Evolutionary conservation across 345 rosid genomes (phyloP), one percentile per base, ranked within the genome.

Genomic region (Linum tenue): DNA sequence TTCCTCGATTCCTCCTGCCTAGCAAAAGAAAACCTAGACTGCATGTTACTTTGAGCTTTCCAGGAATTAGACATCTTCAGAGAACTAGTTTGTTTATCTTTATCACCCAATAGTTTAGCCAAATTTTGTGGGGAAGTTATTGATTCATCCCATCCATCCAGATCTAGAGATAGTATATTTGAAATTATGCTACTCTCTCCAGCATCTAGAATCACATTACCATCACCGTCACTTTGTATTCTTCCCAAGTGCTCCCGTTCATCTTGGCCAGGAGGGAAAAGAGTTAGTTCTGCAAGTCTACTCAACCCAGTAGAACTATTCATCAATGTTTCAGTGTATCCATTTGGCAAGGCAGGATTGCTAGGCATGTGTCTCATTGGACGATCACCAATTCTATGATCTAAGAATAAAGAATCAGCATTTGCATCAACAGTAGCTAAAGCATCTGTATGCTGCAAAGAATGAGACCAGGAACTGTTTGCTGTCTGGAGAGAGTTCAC

Each of bases 381-480:
- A 58, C 64, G 70, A 40, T 79, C 72, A 31, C 61, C 68, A 63
- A 62, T 60, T 72, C 74, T 84, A 68, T 57, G 63, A 67, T 83
- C 85, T 58, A 76, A 62, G 64, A 64, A 60, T 16, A 69, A 37
- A 64, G 71, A 22, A 68, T 78, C 81, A 67, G 77, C 63, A 69
- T 72, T 77, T 64, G 74, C 53, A 74, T 65, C 68, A 56, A 35
- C 16, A 17, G 67, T 37, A 60, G 70, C 62, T 58, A 70, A 70
- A 58, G 72, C 37, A n/a, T 67, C 72, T 55, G 38, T 66, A 9
- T 58, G 72, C 38, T 63, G 78, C 71, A 82, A 79, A 38, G 72
- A 67, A 78, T 66, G 76, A 72, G 86, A 76, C 68, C 79, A 71
- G 7, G 72, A 75, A 68, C 74, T 79, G 74, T 71, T 77, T 63